Conservation (phyloP, 441 rosid species). For the Adansonia gregorii region DNA sequence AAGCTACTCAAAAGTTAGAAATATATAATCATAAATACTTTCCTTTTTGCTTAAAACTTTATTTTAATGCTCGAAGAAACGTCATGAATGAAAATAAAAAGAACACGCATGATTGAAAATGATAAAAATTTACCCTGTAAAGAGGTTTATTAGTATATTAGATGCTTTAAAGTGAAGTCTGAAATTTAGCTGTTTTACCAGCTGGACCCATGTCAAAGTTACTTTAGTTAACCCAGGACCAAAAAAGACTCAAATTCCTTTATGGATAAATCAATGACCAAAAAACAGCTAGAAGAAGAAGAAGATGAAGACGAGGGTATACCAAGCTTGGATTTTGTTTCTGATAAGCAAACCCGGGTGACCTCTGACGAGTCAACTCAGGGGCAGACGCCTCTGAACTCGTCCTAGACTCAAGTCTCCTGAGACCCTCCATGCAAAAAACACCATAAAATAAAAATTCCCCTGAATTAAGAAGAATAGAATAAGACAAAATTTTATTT, state of each 20-base stretch:
- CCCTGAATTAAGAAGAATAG: background rate
- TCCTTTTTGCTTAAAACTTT: background rate
- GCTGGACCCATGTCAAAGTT: background rate
- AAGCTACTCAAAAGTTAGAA: background rate
- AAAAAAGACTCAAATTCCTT: background rate
- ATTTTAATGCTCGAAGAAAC: constrained; percentile 1
- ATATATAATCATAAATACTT: background rate
- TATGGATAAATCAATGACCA: constrained; percentile 6
- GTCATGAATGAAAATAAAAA: background rate
- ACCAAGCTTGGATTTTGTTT: constrained; percentile 24
- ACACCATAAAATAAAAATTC: background rate
- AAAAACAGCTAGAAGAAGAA: background rate
- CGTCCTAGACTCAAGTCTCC: constrained; percentile 31
- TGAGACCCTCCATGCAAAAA: constrained; percentile 31
- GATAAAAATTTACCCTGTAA: background rate
- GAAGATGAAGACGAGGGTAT: constrained; percentile 16
- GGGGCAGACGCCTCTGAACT: constrained; percentile 32
- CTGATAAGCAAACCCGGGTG: constrained; percentile 29
- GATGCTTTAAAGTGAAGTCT: background rate
- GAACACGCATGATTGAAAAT: background rate
- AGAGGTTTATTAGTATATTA: background rate
- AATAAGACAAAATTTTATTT: background rate
- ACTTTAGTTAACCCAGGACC: background rate
- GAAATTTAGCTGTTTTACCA: background rate
- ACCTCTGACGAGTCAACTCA: constrained; percentile 18